Percentiles rank a stretch among this genome's conserved stretches.
These are phyloP conservation scores for sorghum (Sorghum bicolor) DNA, from an alignment of 176 grass and related monocot genomes.

Conservation along the genomic window DNA sequence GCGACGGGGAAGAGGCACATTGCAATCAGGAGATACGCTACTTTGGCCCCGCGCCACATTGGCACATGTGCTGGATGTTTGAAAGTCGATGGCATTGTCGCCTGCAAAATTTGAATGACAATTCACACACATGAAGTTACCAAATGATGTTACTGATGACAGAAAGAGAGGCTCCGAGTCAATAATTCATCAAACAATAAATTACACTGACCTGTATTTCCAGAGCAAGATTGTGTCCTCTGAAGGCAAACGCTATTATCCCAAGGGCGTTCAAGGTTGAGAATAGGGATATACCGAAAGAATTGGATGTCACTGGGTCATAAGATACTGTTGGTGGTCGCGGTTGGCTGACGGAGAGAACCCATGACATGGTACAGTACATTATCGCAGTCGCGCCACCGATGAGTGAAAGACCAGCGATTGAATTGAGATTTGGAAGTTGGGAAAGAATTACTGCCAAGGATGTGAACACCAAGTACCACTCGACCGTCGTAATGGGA, in stretches of 20 bases:
- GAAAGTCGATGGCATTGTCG: constrained; percentile 95
- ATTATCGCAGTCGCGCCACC: constrained; percentile 85
- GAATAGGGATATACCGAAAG: constrained; percentile 50
- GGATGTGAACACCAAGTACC: constrained; percentile 96
- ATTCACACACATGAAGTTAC: not conserved
- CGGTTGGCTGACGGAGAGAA: constrained; percentile 76
- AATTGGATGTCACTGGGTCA: constrained; percentile 47
- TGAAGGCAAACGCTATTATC: constrained; percentile 94
- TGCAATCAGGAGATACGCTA: constrained; percentile 78
- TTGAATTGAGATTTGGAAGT: constrained; percentile 97
- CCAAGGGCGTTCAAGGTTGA: constrained; percentile 81
- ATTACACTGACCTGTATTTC: constrained; percentile 83
- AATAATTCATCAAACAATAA: not conserved
- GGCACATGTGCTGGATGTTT: constrained; percentile 96
- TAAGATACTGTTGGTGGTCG: constrained; percentile 63
- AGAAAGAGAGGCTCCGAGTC: not conserved
- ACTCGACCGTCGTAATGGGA: constrained; percentile 85
- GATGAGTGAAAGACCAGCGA: constrained; percentile 87
- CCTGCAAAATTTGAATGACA: constrained; percentile 42
- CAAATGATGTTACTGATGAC: not conserved
- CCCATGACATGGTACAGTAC: constrained; percentile 89
- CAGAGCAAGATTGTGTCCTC: constrained; percentile 92
- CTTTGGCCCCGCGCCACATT: constrained; percentile 95
- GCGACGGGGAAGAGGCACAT: constrained; percentile 93
- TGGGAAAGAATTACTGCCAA: constrained; percentile 88